Evolutionary conservation across 1,284 basidiomycete genomes (phyloP), one percentile per base, ranked within the genome.

Genomic region (Athelia sp.): DNA sequence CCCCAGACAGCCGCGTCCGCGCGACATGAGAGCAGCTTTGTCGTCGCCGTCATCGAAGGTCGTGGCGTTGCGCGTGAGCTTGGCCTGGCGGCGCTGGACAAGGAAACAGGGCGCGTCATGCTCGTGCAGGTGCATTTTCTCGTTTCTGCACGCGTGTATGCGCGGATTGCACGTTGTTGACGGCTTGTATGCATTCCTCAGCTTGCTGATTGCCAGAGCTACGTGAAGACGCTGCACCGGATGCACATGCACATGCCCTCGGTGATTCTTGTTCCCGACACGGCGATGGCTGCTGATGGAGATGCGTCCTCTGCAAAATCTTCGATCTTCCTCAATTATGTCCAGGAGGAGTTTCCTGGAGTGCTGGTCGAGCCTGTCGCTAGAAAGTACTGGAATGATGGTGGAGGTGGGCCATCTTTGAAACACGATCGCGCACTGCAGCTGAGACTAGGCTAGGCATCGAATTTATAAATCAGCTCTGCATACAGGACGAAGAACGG

Each of bases 211-310:
- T 87, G 84, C 55, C 78, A 87, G 51, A 90, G 90, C 17, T 97
- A 93, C 57, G 82, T 91, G 51, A 92, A 90, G 62, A 93, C 90
- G 0, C 68, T 95, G 8, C 90, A 95, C 55, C 90, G 95, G 58
- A 79, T 96, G 71, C 80, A 85, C 53, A 63, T 92, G 9, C 84
- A 93, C 58, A 74, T 71, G 4, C 93, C 93, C 0, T 73, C 69
- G 11, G 69, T 84, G 14, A 73, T 96, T 31, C 72, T 97, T 4
- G 79, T 94, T 6, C 89, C 89, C 0, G 88, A 92, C 58, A 90
- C 85, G 0, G 88, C 86, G 56, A 58, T 91, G 23, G 77, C 84
- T 14, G 55, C 74, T 0, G 61, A 72, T 19, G 36, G 36, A 9
- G 81, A 84, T 56, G 63, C 74, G n/a, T 67, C 71, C 0, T 62